These are phyloP conservation scores for Talaromyces sp. DNA, from an alignment of 2,329 filamentous ascomycete species.

Conservation along the genomic window DNA sequence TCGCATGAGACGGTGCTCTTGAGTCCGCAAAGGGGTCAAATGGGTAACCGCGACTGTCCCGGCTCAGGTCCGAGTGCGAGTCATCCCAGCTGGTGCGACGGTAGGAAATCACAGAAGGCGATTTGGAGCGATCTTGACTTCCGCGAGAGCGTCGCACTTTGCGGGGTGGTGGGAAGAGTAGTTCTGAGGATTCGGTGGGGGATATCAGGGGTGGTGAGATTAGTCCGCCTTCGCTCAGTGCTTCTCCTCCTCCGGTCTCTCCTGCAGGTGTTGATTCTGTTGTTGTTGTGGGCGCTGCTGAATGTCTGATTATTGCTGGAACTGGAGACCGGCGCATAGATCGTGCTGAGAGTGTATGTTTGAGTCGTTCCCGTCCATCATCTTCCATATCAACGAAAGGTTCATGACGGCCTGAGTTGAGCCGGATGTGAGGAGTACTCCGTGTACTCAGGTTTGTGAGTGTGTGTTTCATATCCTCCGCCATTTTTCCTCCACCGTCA, in stretches of 20 bases:
- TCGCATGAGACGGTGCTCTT: conserved; percentile 55
- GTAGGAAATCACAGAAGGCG: conserved; percentile 53
- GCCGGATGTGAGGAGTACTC: conserved; percentile 57
- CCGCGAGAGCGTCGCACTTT: conserved; percentile 48
- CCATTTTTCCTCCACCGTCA: conserved; percentile 2
- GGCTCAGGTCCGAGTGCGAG: conserved; percentile 51
- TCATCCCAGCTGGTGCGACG: conserved; percentile 62
- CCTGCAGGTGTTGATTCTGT: conserved; percentile 33
- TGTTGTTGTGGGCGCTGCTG: conserved; percentile 20
- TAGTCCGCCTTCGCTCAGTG: conserved; percentile 3
- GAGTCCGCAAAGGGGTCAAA: conserved; percentile 61
- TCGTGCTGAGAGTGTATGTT: conserved; percentile 10
- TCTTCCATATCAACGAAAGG: conserved; percentile 41
- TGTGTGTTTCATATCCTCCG: conserved; percentile 15
- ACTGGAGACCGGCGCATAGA: conserved; percentile 15
- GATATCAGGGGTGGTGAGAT: conserved; percentile 35
- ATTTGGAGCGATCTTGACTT: conserved; percentile 50
- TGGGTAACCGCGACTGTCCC: conserved; percentile 50
- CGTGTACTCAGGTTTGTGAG: conserved; percentile 15
- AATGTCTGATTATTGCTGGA: conserved; percentile 23
- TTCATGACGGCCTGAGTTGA: conserved; percentile 61
- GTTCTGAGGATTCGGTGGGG: conserved; percentile 45
- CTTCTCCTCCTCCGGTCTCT: conserved; percentile 42
- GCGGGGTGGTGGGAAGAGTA: conserved; percentile 42
- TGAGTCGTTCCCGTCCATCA: conserved; percentile 19